Evolutionary conservation across 345 rosid species (phyloP), one percentile per base, ranked within the genome.

Genomic region (Leavenworthia alabamica): DNA sequence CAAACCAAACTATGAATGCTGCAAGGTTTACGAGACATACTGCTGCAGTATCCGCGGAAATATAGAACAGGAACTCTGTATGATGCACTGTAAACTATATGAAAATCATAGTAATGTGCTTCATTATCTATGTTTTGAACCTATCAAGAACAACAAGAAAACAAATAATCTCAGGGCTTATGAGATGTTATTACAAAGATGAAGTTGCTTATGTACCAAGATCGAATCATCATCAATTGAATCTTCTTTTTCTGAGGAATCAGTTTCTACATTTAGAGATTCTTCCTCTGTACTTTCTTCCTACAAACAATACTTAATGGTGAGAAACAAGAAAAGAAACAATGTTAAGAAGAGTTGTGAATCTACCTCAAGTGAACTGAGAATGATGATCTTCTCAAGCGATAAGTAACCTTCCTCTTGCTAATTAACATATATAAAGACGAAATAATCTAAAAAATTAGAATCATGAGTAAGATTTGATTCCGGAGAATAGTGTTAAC

Each of bases 41-140:
- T 82, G 2, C 83, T 71, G 50, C 68, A 20, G 20, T 82, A 81
- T 19, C 79, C 96, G 4, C 89, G 88, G 46, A 89, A 85, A 52
- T 85, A 89, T 22, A 92, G 80, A 66, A 82, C 93, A 3, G 98
- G 98, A 67, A 86, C 88, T 66, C 74, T 64, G 43, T 74, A 92
- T 0, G 91, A 81, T 36, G 77, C 68, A 77, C 93, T 85, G 75
- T 86, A 85, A 41, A 89, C 76, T 7, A 89, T 62, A 68, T 89
- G 94, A 62, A 82, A 83, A 71, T 92, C 97, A 15, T 75, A 89
- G 83, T 74, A 79, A 64, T 75, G 93, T 42, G 58, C 79, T 66
- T 77, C 80, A 60, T 42, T 66, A 13, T 64, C 58, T 48, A 39
- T n/a, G 70, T 62, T 71, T 40, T 60, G 75, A 11, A 81, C 82